Percentiles rank a stretch among this genome's conserved stretches.
These are phyloP conservation scores for Spizellomyces sp. DNA, from an alignment of 192 early-diverging fungal species.

Conservation along the genomic window DNA sequence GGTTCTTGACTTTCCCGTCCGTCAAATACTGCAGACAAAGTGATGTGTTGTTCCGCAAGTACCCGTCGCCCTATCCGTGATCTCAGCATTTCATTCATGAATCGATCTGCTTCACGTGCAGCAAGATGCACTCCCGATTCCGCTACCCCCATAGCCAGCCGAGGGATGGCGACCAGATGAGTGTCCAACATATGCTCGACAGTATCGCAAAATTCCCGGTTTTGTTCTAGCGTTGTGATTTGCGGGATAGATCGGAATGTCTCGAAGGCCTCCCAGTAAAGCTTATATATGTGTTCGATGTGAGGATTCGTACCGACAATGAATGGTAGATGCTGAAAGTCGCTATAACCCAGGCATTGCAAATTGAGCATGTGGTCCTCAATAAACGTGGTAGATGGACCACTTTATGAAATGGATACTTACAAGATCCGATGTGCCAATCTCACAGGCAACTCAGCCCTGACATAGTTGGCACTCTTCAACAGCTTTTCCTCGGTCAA, in stretches of 20 bases:
- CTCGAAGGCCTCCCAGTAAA: slow-evolving; percentile 96
- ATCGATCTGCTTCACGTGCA: slow-evolving; percentile 69
- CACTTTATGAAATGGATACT: slow-evolving; percentile 5
- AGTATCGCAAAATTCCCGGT: slow-evolving; percentile 76
- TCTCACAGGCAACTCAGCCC: slow-evolving; percentile 84
- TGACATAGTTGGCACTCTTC: slow-evolving; percentile 85
- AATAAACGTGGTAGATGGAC: background rate
- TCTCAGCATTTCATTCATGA: slow-evolving; percentile 88
- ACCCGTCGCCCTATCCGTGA: slow-evolving; percentile 88
- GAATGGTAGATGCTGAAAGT: slow-evolving; percentile 90
- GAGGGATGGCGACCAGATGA: slow-evolving; percentile 85
- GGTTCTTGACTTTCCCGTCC: slow-evolving; percentile 58
- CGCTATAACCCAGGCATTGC: background rate
- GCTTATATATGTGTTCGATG: slow-evolving; percentile 77
- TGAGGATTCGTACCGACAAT: slow-evolving; percentile 93
- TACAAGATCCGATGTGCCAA: slow-evolving; percentile 83
- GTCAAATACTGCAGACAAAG: slow-evolving; percentile 60
- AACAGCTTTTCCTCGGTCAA: slow-evolving; percentile 83
- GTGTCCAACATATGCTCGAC: slow-evolving; percentile 73
- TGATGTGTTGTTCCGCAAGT: slow-evolving; percentile 91
- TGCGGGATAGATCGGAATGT: slow-evolving; percentile 67
- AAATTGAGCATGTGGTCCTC: background rate
- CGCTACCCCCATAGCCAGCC: slow-evolving; percentile 82
- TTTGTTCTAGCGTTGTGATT: slow-evolving; percentile 81
- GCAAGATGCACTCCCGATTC: slow-evolving; percentile 74